phyloP scores from a whole-genome alignment of 768 basidiomycete genomes.

The Leccinum subgranulosum region DNA sequence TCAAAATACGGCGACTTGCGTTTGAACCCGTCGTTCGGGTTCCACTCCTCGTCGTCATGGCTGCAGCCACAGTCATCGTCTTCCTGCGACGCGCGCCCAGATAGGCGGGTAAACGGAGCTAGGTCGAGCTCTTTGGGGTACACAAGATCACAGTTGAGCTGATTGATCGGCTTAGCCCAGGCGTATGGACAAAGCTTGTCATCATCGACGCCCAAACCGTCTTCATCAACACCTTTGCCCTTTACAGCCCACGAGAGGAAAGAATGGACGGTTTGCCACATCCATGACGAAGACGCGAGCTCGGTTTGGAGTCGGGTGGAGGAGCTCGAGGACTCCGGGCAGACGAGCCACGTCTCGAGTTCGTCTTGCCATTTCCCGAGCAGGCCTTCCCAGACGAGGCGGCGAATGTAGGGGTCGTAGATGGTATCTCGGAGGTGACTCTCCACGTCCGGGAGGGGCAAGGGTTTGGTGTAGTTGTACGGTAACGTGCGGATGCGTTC shows the following conservation, averaged over 20 bases:
- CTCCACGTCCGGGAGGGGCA: slow-evolving; percentile 69
- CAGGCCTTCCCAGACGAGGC: slow-evolving; percentile 83
- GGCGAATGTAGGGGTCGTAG: slow-evolving; percentile 85
- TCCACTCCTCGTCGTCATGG: too few species aligned
- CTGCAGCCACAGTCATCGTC: too few species aligned
- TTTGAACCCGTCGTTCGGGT: too few species aligned
- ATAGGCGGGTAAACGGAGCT: too few species aligned
- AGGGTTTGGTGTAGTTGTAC: slow-evolving; percentile 70
- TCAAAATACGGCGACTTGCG: too few species aligned
- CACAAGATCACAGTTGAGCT: too few species aligned
- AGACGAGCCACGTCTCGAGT: slow-evolving; percentile 61
- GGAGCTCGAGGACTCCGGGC: slow-evolving; percentile 40
- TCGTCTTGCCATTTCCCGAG: slow-evolving; percentile 64
- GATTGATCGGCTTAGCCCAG: too few species aligned
- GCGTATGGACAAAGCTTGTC: too few species aligned
- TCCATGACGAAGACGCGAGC: slow-evolving; percentile 3
- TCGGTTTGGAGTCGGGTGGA: slow-evolving; percentile 3
- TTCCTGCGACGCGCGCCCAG: too few species aligned
- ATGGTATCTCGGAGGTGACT: slow-evolving; percentile 68
- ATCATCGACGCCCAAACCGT: slow-evolving; percentile 45
- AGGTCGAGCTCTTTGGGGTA: too few species aligned
- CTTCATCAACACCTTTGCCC: slow-evolving; percentile 10
- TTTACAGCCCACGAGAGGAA: slow-evolving; percentile 1
- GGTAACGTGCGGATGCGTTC: slow-evolving; percentile 74
- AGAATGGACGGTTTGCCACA: slow-evolving; percentile 27